Conservation (phyloP, 495 filamentous ascomycete species). For the Trichoderma gamsii region DNA sequence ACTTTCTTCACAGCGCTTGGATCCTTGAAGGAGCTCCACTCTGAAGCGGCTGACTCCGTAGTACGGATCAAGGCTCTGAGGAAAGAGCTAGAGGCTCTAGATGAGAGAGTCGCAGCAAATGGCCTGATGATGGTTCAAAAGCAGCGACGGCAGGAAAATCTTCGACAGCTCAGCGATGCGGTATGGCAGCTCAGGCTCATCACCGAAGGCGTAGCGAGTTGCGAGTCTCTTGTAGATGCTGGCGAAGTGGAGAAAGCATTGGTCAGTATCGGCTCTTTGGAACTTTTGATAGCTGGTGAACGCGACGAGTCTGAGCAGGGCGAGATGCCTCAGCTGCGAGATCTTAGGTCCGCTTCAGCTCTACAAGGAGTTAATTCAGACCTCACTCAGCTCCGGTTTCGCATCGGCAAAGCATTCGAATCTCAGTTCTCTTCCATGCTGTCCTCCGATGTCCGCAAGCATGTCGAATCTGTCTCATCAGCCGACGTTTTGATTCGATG, state of each 20-base stretch:
- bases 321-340: conserved; percentile 40
- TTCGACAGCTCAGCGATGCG: conserved; percentile 73
- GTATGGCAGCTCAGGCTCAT: conserved; percentile 77
- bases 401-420: conserved; percentile 85
- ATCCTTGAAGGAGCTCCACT: conserved; percentile 81
- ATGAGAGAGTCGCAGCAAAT: conserved; percentile 79
- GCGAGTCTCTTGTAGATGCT: conserved; percentile 73
- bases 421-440: conserved; percentile 71
- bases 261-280: conserved; percentile 65
- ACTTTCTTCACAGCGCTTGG: conserved; percentile 96
- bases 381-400: conserved; percentile 63
- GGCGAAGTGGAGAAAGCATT: conserved; percentile 77
- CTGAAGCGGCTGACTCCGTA: conserved; percentile 88
- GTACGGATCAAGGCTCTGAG: conserved; percentile 75
- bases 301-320: conserved; percentile 20
- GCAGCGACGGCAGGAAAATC: conserved; percentile 73
- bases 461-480: conserved; percentile 68
- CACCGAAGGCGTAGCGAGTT: conserved; percentile 65
- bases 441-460: conserved; percentile 70
- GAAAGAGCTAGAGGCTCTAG: conserved; percentile 70
- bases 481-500: conserved; percentile 73
- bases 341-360: conserved; percentile 73
- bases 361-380: conserved; percentile 75
- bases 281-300: conserved; percentile 71
- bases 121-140: conserved; percentile 83